Evolutionary conservation across 257 asterid species (phyloP).

Genomic region (Handroanthus guayacan): DNA sequence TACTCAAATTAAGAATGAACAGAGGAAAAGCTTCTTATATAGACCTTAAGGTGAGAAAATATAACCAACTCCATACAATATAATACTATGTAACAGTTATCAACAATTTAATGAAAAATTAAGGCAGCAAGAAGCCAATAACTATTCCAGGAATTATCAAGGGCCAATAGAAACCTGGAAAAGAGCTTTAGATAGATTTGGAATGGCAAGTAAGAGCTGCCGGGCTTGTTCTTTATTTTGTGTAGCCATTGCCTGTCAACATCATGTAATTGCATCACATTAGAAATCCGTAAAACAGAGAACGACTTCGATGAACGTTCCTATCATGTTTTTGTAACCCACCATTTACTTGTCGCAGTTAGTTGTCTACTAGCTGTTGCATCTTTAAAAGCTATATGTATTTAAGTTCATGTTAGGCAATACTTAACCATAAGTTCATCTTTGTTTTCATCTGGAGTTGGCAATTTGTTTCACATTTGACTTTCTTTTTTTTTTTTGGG

Average conservation of each 20-base stretch:
- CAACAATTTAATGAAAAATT: constrained; percentile 16
- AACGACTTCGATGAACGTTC: constrained; percentile 17
- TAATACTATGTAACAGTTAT: constrained; percentile 21
- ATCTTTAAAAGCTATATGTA: background rate
- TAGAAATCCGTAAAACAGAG: constrained; percentile 19
- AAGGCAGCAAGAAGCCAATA: constrained; percentile 29
- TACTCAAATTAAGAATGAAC: constrained; percentile 3
- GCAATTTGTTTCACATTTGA: background rate
- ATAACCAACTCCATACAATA: constrained; percentile 30
- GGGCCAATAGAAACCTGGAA: constrained; percentile 69
- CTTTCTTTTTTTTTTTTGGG: too few species aligned
- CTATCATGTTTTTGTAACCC: background rate
- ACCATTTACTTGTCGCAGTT: background rate
- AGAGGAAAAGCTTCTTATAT: constrained; percentile 6
- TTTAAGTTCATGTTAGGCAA: constrained; percentile 18
- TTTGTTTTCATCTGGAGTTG: background rate
- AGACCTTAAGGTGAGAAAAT: constrained; percentile 1
- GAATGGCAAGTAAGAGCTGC: constrained; percentile 66
- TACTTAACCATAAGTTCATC: constrained; percentile 3
- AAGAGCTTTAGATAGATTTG: constrained; percentile 81
- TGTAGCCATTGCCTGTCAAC: constrained; percentile 78
- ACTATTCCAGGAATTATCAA: constrained; percentile 13
- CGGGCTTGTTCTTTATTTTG: constrained; percentile 85
- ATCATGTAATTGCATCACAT: constrained; percentile 29
- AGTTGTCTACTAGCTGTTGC: constrained; percentile 1